A percentile compares a stretch with the other conserved stretches of the same genome.
phyloP scores from a whole-genome alignment of 257 asterid species.

The Scutellaria minor region DNA sequence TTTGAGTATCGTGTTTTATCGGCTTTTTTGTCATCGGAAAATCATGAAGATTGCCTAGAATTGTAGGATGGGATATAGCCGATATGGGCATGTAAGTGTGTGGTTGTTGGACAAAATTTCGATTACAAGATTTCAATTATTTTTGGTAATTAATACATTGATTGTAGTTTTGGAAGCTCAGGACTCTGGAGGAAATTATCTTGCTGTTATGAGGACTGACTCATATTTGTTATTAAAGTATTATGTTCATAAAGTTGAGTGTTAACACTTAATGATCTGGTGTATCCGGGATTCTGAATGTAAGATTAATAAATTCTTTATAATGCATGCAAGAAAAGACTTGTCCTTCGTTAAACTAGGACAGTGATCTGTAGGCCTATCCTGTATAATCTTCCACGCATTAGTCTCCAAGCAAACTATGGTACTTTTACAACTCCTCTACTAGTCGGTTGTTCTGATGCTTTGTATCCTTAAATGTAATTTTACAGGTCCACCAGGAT shows the following conservation, averaged over 20 bases:
- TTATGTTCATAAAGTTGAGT: background rate
- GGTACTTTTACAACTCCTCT: background rate
- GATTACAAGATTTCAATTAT: slow-evolving; percentile 3
- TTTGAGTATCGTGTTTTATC: background rate
- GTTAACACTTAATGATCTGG: slow-evolving; percentile 11
- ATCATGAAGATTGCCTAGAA: background rate
- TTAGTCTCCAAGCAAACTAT: background rate
- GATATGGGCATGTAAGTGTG: background rate
- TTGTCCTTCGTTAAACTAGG: background rate
- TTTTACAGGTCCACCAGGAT: slow-evolving; percentile 89
- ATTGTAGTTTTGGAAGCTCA: slow-evolving; percentile 8
- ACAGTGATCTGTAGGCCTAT: background rate
- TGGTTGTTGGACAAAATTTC: background rate
- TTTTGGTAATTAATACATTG: background rate
- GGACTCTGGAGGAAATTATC: slow-evolving; percentile 1
- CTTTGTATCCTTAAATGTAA: slow-evolving; percentile 15
- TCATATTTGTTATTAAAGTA: background rate
- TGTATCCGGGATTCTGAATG: slow-evolving; percentile 18
- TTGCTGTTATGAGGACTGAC: background rate
- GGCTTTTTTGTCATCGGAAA: too few species aligned
- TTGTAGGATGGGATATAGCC: background rate
- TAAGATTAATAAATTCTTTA: background rate
- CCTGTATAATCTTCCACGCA: background rate
- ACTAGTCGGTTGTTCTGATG: slow-evolving; percentile 22
- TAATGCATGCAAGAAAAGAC: background rate